phyloP scores from a whole-genome alignment of 2,329 filamentous ascomycete species.

The Graphilbum sp. region DNA sequence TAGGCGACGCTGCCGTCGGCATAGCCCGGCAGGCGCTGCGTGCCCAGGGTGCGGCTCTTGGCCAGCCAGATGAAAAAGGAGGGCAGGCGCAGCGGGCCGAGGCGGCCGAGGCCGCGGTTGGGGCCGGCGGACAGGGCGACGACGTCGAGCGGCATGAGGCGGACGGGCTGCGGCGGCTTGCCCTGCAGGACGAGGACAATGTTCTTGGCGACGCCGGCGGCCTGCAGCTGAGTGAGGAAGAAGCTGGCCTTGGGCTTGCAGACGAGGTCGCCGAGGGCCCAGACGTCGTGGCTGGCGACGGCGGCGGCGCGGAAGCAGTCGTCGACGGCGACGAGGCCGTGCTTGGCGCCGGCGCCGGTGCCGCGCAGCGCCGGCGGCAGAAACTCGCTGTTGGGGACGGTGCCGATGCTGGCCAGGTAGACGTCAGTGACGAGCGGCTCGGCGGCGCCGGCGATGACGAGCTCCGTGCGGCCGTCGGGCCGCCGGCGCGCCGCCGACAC shows the following conservation, averaged over 20 bases:
- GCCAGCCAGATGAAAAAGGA: slow-evolving; percentile 32
- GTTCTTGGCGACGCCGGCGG: slow-evolving; percentile 35
- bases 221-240: slow-evolving; percentile 32
- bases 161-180: slow-evolving; percentile 26
- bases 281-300: slow-evolving; percentile 22
- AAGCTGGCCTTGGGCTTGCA: slow-evolving; percentile 29
- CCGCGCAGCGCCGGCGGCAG: slow-evolving; percentile 27
- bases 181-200: slow-evolving; percentile 29
- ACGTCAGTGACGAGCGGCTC: slow-evolving; percentile 32
- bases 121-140: slow-evolving; percentile 32
- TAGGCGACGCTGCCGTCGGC: slow-evolving; percentile 31
- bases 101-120: slow-evolving; percentile 30
- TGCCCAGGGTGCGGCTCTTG: slow-evolving; percentile 34
- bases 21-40: slow-evolving; percentile 27
- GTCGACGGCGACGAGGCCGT: slow-evolving; percentile 29
- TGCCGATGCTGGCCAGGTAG: slow-evolving; percentile 35
- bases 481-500: slow-evolving; percentile 20
- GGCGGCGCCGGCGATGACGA: slow-evolving; percentile 27
- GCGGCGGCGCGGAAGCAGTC: slow-evolving; percentile 31
- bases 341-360: slow-evolving; percentile 21
- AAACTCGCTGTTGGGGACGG: slow-evolving; percentile 37
- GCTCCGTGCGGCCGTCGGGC: slow-evolving; percentile 28
- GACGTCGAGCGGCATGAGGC: slow-evolving; percentile 30
- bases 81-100: slow-evolving; percentile 27
- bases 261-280: slow-evolving; percentile 38